phyloP scores from a whole-genome alignment of 1,139 yeast genomes.

The Debaryomyces nepalensis region DNA sequence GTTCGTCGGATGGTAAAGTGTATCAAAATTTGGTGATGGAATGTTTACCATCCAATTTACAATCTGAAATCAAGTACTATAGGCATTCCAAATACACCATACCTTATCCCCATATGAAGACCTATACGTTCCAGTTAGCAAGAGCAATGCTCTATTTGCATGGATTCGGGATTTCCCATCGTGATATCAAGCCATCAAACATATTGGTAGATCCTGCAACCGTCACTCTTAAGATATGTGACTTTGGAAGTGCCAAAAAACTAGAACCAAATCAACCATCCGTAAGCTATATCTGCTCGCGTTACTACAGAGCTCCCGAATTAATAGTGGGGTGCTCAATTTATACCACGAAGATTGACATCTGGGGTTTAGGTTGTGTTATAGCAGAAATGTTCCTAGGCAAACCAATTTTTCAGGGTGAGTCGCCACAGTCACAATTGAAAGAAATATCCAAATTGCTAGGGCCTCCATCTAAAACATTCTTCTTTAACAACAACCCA shows the following conservation, averaged over 20 bases:
- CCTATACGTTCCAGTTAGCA: constrained; percentile 79
- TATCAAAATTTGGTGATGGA: constrained; percentile 86
- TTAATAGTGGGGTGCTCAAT: constrained; percentile 75
- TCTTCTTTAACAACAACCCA: constrained; percentile 74
- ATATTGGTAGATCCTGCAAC: constrained; percentile 72
- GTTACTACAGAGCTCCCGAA: constrained; percentile 86
- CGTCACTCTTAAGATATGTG: constrained; percentile 73
- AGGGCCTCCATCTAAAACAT: constrained; percentile 78
- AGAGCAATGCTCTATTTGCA: constrained; percentile 83
- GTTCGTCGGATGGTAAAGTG: constrained; percentile 60
- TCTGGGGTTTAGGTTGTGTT: constrained; percentile 88
- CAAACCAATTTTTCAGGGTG: constrained; percentile 82
- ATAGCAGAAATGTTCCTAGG: constrained; percentile 84
- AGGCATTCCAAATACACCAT: constrained; percentile 64
- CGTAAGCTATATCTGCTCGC: constrained; percentile 77
- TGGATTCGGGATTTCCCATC: constrained; percentile 77
- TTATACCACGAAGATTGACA: constrained; percentile 78
- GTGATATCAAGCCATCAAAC: constrained; percentile 83
- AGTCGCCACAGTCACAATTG: constrained; percentile 71
- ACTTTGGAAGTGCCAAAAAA: constrained; percentile 81
- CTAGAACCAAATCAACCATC: constrained; percentile 75
- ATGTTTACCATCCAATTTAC: constrained; percentile 79
- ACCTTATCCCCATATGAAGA: constrained; percentile 75
- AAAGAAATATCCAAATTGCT: constrained; percentile 76
- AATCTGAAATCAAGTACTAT: constrained; percentile 72